Base-by-base conservation (phyloP, 805 yeast genomes). In the Candida orba region DNA sequence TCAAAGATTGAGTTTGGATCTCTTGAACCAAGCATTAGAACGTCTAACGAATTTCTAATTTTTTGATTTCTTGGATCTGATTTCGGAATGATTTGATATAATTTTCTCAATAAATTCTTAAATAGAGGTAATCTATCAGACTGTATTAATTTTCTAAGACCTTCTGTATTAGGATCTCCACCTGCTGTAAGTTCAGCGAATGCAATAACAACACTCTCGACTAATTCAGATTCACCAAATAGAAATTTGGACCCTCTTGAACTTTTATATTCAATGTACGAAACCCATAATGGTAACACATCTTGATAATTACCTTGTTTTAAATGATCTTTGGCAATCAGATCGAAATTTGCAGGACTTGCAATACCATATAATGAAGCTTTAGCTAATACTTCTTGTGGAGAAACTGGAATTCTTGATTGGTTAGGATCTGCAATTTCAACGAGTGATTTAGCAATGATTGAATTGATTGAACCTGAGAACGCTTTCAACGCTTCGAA, bases 211-310 rank as follows among this genome's bases (percentile, higher is more conserved):
- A 50, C 40, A 7, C 46, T 14, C 7, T 23, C 25, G 10, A 30
- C 37, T 7, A 53, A 32, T 1, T 17, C 13, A n/a, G 6, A 9
- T 14, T 33, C 41, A 20, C 35, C 36, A 4, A 34, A 24, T 6
- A 40, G n/a, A 18, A 7, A 44, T 12, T 15, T 25, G 13, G n/a
- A 27, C 5, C 35, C 41, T 44, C 37, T 34, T 23, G 41, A 2
- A 8, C 44, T 42, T 12, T 38, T 37, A 37, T 52, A 52, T 43
- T 57, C 59, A 13, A 52, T 39, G 36, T 32, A 56, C 1, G 52
- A 44, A 4, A 56, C 59, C 58, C 60, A 54, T 15, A 54, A 36
- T 3, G 47, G 42, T 23, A 57, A 39, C 4, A 51, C 50, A 29
- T 46, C 55, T 12, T 37, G 27, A 13, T 29, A 23, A 1, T 46